Conservation (phyloP, 371 early-diverging fungal genomes). For the Haplosporangium sp. region DNA sequence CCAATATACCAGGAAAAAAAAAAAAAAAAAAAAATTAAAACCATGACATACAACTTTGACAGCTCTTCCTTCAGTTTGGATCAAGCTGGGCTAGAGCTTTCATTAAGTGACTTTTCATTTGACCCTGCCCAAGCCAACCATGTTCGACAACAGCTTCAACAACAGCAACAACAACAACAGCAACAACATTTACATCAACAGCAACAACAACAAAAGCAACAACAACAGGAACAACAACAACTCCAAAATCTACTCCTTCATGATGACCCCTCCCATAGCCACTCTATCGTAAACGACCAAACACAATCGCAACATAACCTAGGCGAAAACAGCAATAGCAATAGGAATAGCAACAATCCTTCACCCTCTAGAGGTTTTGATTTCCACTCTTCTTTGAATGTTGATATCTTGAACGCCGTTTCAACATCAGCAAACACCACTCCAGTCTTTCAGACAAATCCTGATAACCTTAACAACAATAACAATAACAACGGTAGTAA, state of each 20-base stretch:
- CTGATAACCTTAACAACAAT: conserved; percentile 15
- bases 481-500: neutral
- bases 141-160: conserved; percentile 49
- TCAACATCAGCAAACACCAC: conserved; percentile 38
- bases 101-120: conserved; percentile 47
- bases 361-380: conserved; percentile 4
- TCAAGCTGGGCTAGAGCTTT: conserved; percentile 47
- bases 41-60: conserved; percentile 53
- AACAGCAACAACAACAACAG: conserved; percentile 33
- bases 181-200: conserved; percentile 27
- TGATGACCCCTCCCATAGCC: conserved; percentile 26
- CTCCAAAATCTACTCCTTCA: conserved; percentile 30
- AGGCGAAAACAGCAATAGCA: conserved; percentile 10
- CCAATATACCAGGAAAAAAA: neutral
- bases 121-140: conserved; percentile 44
- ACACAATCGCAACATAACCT: conserved; percentile 15
- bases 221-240: conserved; percentile 34
- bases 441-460: conserved; percentile 41
- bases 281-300: conserved; percentile 2
- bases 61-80: conserved; percentile 31
- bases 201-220: conserved; percentile 25
- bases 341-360: neutral
- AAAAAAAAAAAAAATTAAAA: neutral
- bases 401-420: conserved; percentile 20
- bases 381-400: conserved; percentile 11